Percentiles rank a stretch among this genome's conserved stretches.
Evolutionary conservation across 176 grass and related monocot genomes (phyloP).

Genomic region (Eleusine indica): DNA sequence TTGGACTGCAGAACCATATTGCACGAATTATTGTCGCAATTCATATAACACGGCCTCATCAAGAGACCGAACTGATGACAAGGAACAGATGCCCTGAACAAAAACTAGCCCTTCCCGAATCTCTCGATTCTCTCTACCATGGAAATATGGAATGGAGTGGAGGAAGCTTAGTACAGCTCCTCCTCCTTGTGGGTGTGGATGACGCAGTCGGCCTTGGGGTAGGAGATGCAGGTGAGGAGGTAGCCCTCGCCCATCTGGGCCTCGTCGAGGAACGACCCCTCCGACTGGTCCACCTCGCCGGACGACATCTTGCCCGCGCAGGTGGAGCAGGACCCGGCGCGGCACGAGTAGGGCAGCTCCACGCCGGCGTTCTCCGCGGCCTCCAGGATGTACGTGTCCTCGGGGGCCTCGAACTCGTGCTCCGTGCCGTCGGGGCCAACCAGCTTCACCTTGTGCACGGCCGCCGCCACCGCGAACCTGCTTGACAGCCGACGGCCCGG

Average conservation of each 20-base stretch:
- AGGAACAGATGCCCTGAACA: conserved; percentile 23
- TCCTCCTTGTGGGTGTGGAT: conserved; percentile 71
- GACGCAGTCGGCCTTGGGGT: conserved; percentile 59
- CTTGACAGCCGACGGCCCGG: conserved; percentile 16
- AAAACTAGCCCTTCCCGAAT: not conserved
- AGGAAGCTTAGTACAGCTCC: conserved; percentile 42
- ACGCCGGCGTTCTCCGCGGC: conserved; percentile 55
- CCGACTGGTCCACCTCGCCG: conserved; percentile 58
- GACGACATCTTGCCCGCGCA: conserved; percentile 55
- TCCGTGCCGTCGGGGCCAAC: conserved; percentile 43
- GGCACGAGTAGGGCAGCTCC: conserved; percentile 63
- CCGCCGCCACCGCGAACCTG: conserved; percentile 39
- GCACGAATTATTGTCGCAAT: conserved; percentile 41
- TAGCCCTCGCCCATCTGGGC: conserved; percentile 55
- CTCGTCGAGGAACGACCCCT: conserved; percentile 65
- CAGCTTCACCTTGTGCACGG: conserved; percentile 63
- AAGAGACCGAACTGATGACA: not conserved
- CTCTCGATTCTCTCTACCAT: conserved; percentile 8
- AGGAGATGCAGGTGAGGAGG: conserved; percentile 63
- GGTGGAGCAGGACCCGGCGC: conserved; percentile 61
- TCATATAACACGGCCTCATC: conserved; percentile 1
- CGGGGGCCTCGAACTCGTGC: conserved; percentile 65
- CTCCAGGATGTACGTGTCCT: conserved; percentile 71
- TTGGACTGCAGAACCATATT: conserved; percentile 14
- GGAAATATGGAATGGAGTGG: not conserved